Percentiles rank a stretch among this genome's conserved stretches.
phyloP scores from a whole-genome alignment of 116 monocot species.

The Phalaenopsis hybrid region DNA sequence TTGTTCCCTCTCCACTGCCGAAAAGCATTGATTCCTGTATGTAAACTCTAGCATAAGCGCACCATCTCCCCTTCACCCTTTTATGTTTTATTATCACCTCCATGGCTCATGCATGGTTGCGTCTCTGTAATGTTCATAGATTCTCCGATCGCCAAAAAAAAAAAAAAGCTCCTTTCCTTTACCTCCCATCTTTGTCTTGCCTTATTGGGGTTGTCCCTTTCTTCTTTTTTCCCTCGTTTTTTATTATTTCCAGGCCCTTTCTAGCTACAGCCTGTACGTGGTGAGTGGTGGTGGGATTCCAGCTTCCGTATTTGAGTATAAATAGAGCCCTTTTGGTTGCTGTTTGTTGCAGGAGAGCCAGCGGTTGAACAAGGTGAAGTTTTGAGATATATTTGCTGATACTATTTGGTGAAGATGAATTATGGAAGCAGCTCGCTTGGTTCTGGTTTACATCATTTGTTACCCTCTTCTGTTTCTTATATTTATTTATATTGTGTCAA shows the following conservation, averaged over 20 bases:
- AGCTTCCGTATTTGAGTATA: constrained; percentile 6
- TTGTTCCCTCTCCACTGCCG: constrained; percentile 12
- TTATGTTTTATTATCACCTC: neutral
- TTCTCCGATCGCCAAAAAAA: neutral
- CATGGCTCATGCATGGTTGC: constrained; percentile 7
- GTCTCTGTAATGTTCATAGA: constrained; percentile 6
- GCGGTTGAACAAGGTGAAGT: neutral
- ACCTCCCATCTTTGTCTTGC: constrained; percentile 5
- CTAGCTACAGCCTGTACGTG: constrained; percentile 5
- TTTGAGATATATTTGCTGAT: neutral
- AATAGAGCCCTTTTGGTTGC: constrained; percentile 8
- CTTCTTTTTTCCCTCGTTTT: neutral
- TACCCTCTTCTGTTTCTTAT: neutral
- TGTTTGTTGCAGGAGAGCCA: constrained; percentile 7
- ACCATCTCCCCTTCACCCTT: constrained; percentile 3
- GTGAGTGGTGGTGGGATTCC: constrained; percentile 10
- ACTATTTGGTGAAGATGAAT: constrained; percentile 25
- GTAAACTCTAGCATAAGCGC: constrained; percentile 1
- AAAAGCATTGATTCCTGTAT: constrained; percentile 9
- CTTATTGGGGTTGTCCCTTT: constrained; percentile 9
- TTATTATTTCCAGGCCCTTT: constrained; percentile 1
- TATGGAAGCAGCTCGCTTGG: constrained; percentile 38
- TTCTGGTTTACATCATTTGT: constrained; percentile 21
- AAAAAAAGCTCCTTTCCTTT: constrained; percentile 10
- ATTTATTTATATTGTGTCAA: neutral